Evolutionary conservation across 2,329 filamentous ascomycete species (phyloP).

Genomic region (Pseudogymnoascus sp.): DNA sequence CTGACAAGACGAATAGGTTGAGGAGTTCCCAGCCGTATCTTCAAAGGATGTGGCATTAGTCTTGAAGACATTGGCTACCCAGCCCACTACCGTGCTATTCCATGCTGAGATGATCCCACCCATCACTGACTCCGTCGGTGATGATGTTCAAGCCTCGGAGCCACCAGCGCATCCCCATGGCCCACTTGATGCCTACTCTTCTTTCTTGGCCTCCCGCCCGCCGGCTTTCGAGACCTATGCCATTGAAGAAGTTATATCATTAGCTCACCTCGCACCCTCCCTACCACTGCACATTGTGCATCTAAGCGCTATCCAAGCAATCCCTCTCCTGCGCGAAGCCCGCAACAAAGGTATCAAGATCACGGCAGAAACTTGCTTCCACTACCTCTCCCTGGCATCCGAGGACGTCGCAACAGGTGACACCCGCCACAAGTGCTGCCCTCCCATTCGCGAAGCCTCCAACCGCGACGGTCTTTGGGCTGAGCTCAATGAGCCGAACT

Average conservation of each 20-base stretch:
- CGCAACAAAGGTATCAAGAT: constrained; percentile 56
- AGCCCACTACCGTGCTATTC: constrained; percentile 93
- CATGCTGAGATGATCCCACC: constrained; percentile 98
- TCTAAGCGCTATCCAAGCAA: constrained; percentile 59
- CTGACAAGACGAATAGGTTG: constrained; percentile 49
- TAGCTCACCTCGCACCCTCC: constrained; percentile 70
- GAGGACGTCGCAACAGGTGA: constrained; percentile 60
- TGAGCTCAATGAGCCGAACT: constrained; percentile 62
- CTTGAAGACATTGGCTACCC: constrained; percentile 70
- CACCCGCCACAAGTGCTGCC: constrained; percentile 67
- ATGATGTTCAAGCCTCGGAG: constrained; percentile 61
- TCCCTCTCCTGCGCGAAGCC: constrained; percentile 56
- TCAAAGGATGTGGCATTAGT: constrained; percentile 69
- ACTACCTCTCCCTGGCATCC: constrained; percentile 61
- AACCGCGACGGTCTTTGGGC: constrained; percentile 65
- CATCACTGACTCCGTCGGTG: constrained; percentile 68
- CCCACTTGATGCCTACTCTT: constrained; percentile 69
- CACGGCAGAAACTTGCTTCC: constrained; percentile 70
- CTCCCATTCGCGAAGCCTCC: constrained; percentile 55
- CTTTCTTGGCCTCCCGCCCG: constrained; percentile 85
- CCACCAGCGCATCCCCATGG: constrained; percentile 65
- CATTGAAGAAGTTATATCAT: constrained; percentile 73
- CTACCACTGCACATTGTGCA: constrained; percentile 84
- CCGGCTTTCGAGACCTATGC: constrained; percentile 87
- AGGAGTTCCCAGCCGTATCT: constrained; percentile 91